Conservation (phyloP, 345 rosid species). For the Dipteronia sinensis region DNA sequence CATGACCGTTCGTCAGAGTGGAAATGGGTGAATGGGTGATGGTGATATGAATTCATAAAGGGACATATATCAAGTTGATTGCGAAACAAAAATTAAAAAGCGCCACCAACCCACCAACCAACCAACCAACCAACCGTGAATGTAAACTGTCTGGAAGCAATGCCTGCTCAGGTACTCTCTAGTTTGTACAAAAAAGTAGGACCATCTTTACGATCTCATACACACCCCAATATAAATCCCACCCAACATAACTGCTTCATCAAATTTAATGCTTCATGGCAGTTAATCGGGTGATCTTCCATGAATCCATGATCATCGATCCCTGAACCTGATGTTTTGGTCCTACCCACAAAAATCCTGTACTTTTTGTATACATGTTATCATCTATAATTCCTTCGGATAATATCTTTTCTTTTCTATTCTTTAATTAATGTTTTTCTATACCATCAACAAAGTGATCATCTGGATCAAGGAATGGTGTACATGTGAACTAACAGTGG, state of each 20-base stretch:
- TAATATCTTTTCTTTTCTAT: too few species aligned
- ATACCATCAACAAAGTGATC: too few species aligned
- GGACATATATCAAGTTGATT: neutral
- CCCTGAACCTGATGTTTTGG: neutral
- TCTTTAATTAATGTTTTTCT: neutral
- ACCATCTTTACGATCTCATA: neutral
- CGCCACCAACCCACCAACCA: constrained; percentile 24
- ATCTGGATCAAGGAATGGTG: too few species aligned
- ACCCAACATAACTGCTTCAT: neutral
- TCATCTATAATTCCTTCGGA: neutral
- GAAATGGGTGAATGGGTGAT: too few species aligned
- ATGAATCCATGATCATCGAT: too few species aligned
- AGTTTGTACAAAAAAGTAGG: neutral
- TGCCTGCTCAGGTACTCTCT: neutral
- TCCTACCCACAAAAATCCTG: neutral
- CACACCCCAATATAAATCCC: neutral
- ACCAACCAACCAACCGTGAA: constrained; percentile 20
- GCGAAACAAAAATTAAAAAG: constrained; percentile 13
- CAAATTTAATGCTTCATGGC: neutral
- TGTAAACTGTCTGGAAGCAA: neutral
- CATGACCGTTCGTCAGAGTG: too few species aligned
- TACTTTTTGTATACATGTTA: neutral
- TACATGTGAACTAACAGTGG: neutral
- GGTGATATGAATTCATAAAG: neutral
- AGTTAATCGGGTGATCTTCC: neutral